Base-by-base conservation (phyloP, 306 rosid species). In the Sesbania bispinosa region DNA sequence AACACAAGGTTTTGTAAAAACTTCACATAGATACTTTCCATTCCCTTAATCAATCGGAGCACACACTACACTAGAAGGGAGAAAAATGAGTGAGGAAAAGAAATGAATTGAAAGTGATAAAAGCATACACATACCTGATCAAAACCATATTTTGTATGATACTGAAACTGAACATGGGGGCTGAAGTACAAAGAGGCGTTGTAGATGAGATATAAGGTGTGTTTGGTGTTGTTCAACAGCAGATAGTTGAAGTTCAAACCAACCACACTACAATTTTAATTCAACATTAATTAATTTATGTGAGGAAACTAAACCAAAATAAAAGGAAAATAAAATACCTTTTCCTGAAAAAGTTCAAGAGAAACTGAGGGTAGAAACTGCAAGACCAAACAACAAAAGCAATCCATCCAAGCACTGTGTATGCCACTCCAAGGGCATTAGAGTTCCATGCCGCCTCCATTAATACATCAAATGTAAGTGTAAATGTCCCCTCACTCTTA, bases 211-310 rank as follows among this genome's bases (percentile, higher is more conserved):
- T 90, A 88, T 27, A 88, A 73, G 24, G 89, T 78, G 79, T 90
- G 96, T 73, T 88, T 88, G 4, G 89, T 76, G 77, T 86, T 80
- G 69, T 88, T 88, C 65, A 90, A 66, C 26, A 88, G n/a, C 81
- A 80, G 83, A 54, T 79, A 90, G 53, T 88, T 88, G 79, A 90
- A 85, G 80, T 82, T 88, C 89, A 90, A 66, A 6, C 95, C 97
- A 30, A 86, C 90, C 58, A 90, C 97, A 69, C 92, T 84, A 19
- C 32, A 73, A 59, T 38, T 62, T 6, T 2, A 20, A 18, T 36
- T 10, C n/a, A 3, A n/a, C n/a, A n/a, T n/a, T n/a, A n/a, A n/a
- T n/a, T n/a, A n/a, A n/a, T n/a, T n/a, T n/a, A n/a, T n/a, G n/a
- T n/a, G n/a, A n/a, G n/a, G n/a, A n/a, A n/a, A n/a, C n/a, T n/a